Evolutionary conservation across 495 filamentous ascomycete species (phyloP), one percentile per base, ranked within the genome.

Genomic region (Hypoxylon cercidicola): DNA sequence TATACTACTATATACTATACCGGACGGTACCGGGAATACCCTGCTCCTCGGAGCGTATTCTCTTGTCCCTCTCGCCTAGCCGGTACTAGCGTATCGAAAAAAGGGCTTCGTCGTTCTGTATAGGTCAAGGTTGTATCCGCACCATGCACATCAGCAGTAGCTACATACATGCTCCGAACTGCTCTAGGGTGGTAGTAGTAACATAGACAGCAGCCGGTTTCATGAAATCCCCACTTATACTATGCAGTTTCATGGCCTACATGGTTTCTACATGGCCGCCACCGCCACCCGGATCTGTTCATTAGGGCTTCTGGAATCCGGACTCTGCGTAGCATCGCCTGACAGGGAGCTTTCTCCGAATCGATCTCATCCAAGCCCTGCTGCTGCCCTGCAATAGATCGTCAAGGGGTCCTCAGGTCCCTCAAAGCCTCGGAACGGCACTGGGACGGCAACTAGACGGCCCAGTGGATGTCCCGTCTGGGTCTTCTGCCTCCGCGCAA

Each of bases 271-370:
- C 43, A 62, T 68, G 59, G 41, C 60, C 55, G 71, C 71, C 69
- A 70, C 69, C 71, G 71, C 69, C 71, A 72, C 71, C 71, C 63
- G 53, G 68, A 67, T 62, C 62, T 67, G 52, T 72, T 64, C 51
- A 70, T 50, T 62, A 51, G 51, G 55, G 58, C 60, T 68, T 69
- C 67, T 70, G 68, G 70, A 71, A 72, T 60, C 67, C 35, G 28
- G 40, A 45, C 12, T 23, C 23, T 52, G n/a, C 48, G 65, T 68
- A 60, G 55, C 25, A 68, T 74, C 49, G 65, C 59, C 72, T 47
- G 57, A 63, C 62, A 71, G 71, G 66, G 52, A 5, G 39, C 62
- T 57, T 69, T 55, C 68, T 60, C 68, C 62, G 65, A 71, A 68
- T 60, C 60, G 65, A 68, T 69, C 68, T 60, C 58, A 50, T 45